A percentile compares a stretch with the other conserved stretches of the same genome.
Evolutionary conservation across 148 eudicot genomes (phyloP).

Genomic region (Silene latifolia): DNA sequence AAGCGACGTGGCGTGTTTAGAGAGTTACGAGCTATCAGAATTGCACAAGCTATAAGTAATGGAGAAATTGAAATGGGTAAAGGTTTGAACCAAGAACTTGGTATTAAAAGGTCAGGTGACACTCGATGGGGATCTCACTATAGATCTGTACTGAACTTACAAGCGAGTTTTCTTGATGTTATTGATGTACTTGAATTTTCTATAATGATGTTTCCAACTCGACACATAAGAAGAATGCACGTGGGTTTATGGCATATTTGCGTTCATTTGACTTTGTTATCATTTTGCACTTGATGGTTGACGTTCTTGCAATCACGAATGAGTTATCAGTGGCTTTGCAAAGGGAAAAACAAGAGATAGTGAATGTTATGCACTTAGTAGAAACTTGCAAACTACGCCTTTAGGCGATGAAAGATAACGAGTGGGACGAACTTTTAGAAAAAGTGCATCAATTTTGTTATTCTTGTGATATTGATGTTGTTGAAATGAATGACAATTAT

Average conservation of each 20-base stretch:
- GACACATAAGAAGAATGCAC: neutral
- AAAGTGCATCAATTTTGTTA: constrained; percentile 3
- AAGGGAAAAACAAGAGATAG: neutral
- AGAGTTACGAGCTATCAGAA: neutral
- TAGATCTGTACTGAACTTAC: neutral
- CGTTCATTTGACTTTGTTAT: constrained; percentile 2
- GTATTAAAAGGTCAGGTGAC: neutral
- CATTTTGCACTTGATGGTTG: neutral
- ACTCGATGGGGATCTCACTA: too few species aligned
- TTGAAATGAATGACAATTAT: neutral
- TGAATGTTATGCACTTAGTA: constrained; percentile 2
- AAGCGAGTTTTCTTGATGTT: neutral
- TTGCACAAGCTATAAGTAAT: neutral
- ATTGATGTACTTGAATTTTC: too few species aligned
- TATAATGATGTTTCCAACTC: too few species aligned
- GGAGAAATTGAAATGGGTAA: neutral
- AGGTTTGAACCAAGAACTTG: neutral
- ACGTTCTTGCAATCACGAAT: neutral
- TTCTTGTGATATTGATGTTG: neutral
- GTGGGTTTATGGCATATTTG: neutral
- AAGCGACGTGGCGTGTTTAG: neutral
- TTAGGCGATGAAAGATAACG: neutral
- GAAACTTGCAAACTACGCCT: neutral
- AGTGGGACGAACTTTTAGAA: neutral
- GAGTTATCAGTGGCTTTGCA: neutral